Conservation (phyloP, 495 filamentous ascomycete genomes). For the Aspergillus sclerotiicarbonarius region DNA sequence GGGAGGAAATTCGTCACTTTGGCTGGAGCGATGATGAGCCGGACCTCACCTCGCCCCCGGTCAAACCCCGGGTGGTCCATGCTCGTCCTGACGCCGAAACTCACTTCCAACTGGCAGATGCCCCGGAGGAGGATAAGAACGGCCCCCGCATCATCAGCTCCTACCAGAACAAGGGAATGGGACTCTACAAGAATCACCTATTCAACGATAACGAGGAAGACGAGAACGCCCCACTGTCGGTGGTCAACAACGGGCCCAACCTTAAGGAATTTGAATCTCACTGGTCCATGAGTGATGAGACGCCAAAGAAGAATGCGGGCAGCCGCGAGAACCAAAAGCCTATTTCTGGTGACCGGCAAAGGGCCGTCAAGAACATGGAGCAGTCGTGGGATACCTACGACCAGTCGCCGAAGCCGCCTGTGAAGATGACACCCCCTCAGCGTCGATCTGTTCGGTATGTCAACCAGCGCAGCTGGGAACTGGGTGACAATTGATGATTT, state of each 20-base stretch:
- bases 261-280: slow-evolving; percentile 70
- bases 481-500: slow-evolving; percentile 12
- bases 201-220: slow-evolving; percentile 53
- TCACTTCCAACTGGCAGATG: slow-evolving; percentile 73
- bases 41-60: slow-evolving; percentile 55
- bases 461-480: slow-evolving; percentile 22
- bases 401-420: slow-evolving; percentile 51
- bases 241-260: slow-evolving; percentile 64
- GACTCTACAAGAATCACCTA: slow-evolving; percentile 75
- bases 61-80: slow-evolving; percentile 55
- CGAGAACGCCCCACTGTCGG: slow-evolving; percentile 45
- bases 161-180: slow-evolving; percentile 59
- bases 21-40: slow-evolving; percentile 68
- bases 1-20: slow-evolving; percentile 65
- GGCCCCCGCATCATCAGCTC: slow-evolving; percentile 39
- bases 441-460: slow-evolving; percentile 18
- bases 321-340: slow-evolving; percentile 56
- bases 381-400: slow-evolving; percentile 64
- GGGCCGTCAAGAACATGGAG: slow-evolving; percentile 61
- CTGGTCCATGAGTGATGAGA: slow-evolving; percentile 65
- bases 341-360: slow-evolving; percentile 34
- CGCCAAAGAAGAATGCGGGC: slow-evolving; percentile 40
- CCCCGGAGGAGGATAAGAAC: slow-evolving; percentile 20
- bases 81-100: slow-evolving; percentile 74
- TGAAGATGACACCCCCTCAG: slow-evolving; percentile 22